Base-by-base conservation (phyloP, 495 filamentous ascomycete species). In the Penicillium argentinense region DNA sequence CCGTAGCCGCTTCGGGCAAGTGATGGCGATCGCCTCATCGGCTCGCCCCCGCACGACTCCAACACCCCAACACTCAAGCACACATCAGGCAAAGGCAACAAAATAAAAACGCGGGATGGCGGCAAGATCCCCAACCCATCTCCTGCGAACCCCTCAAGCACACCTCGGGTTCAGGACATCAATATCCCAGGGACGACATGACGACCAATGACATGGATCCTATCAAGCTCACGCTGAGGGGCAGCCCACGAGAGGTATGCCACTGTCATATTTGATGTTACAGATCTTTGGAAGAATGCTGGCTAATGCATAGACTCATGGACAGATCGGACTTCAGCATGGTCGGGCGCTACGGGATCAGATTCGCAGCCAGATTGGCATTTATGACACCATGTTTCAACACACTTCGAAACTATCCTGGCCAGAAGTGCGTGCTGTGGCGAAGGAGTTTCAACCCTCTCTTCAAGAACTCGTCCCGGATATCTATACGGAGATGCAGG, bases 241-340 rank as follows among this genome's bases (percentile, higher is more conserved):
- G 66, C 5, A 59, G 53, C 16, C 51, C 62, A 3, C 51, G 36
- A 49, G 66, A 69, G 42, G 66, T 69, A 60, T 1, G 11, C 37
- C 11, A 2, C 3, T 14, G n/a, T 23, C 21, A 9, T 19, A 1
- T 36, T 36, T 7, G 18, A 21, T 8, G 1, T 9, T 33, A 16
- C 2, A 14, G 12, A 16, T 13, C 17, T 16, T 14, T 33, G n/a
- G 13, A 9, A 12, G 29, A 33, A 6, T 16, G 7, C 29, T 33
- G 17, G 12, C 12, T 30, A 30, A 30, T n/a, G 5, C 28, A n/a
- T 12, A 30, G 16, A 30, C 12, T 5, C 28, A n/a, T 12, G 13
- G 16, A 26, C n/a, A 83, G 75, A 78, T 84, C 16, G 80, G 81
- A 27, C 22, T 72, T 12, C 55, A 72, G n/a, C 80, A 84, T 70